These are phyloP conservation scores for Aureobasidium sp. DNA, from an alignment of 2,329 filamentous ascomycete genomes.

Conservation along the genomic window DNA sequence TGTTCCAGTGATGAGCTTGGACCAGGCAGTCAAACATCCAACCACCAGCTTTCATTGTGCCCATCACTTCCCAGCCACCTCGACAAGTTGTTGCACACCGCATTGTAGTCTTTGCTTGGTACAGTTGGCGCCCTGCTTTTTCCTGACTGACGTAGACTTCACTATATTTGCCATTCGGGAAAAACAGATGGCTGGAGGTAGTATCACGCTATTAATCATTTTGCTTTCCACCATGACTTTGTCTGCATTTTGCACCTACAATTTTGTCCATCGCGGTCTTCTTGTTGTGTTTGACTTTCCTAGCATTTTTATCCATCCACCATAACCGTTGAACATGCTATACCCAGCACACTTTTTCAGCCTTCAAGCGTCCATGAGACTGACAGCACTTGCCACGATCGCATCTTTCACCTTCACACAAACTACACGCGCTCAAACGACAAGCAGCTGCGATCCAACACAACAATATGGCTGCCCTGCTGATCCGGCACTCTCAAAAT, in stretches of 20 bases:
- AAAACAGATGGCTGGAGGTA: constrained; percentile 10
- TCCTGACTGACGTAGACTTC: constrained; percentile 6
- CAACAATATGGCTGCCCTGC: constrained; percentile 54
- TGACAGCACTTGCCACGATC: constrained; percentile 32
- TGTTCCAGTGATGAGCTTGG: constrained; percentile 5
- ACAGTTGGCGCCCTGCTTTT: background rate
- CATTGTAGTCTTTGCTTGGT: constrained; percentile 10
- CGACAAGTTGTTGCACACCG: constrained; percentile 8
- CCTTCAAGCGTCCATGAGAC: constrained; percentile 19
- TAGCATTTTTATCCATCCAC: constrained; percentile 6
- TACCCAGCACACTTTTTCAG: background rate
- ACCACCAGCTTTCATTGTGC: constrained; percentile 1
- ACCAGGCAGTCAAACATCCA: background rate
- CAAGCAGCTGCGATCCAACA: constrained; percentile 48
- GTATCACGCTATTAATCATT: constrained; percentile 4
- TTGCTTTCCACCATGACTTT: background rate
- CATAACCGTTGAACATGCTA: background rate
- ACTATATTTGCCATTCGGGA: background rate
- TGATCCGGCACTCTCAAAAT: constrained; percentile 71
- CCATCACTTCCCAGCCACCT: constrained; percentile 12
- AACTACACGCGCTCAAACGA: constrained; percentile 43
- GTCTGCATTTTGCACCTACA: background rate
- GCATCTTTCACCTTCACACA: constrained; percentile 29
- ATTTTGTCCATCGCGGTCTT: background rate
- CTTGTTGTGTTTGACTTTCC: background rate